These are phyloP conservation scores for Chytriomyces confervae DNA, from an alignment of 192 early-diverging fungal species.

Conservation along the genomic window DNA sequence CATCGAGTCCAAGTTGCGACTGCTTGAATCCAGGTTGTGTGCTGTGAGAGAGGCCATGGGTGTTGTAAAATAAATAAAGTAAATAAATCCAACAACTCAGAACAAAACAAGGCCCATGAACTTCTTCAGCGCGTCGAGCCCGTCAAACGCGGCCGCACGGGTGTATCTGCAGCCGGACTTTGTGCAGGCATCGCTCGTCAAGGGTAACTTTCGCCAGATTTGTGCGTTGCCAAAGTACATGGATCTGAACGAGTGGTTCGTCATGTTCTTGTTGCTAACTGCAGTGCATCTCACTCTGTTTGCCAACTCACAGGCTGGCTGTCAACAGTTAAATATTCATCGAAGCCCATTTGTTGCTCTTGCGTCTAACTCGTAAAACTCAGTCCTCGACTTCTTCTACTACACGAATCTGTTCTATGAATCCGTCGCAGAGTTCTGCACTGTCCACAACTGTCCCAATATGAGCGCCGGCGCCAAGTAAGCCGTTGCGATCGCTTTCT, in stretches of 20 bases:
- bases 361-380: neutral
- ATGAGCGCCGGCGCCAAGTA: constrained; percentile 86
- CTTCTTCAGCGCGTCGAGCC: constrained; percentile 3
- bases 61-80: constrained; percentile 9
- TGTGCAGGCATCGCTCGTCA: constrained; percentile 81
- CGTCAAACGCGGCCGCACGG: neutral
- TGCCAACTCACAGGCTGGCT: constrained; percentile 49
- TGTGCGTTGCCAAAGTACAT: constrained; percentile 89
- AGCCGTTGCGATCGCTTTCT: constrained; percentile 18
- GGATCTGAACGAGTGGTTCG: constrained; percentile 95
- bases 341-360: neutral
- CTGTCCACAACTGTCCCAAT: constrained; percentile 74
- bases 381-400: constrained; percentile 92
- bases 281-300: too few species aligned
- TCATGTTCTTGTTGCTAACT: too few species aligned
- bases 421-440: constrained; percentile 87
- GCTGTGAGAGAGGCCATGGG: too few species aligned
- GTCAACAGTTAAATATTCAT: constrained; percentile 35
- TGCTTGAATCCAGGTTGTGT: too few species aligned
- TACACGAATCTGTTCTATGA: constrained; percentile 91
- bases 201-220: constrained; percentile 90
- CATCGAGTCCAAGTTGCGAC: too few species aligned
- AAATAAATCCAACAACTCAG: neutral
- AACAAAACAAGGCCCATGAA: neutral
- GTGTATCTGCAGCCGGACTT: constrained; percentile 44